Conservation (phyloP, 257 asterid species). For the Ligustrum vulgare region DNA sequence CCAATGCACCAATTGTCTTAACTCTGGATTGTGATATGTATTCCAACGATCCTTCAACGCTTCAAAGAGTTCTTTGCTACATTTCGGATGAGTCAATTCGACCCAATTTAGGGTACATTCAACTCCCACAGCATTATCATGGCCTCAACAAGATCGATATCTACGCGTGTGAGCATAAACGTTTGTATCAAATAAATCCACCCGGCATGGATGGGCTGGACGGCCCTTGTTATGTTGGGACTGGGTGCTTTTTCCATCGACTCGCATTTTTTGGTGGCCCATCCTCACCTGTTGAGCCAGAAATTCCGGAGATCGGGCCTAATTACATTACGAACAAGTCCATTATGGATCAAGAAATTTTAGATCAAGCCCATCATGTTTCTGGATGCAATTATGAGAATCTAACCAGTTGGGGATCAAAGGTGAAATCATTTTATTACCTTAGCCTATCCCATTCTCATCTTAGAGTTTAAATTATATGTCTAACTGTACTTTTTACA, state of each 20-base stretch:
- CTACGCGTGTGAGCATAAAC: slow-evolving; percentile 56
- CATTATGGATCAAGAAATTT: slow-evolving; percentile 28
- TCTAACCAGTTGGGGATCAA: slow-evolving; percentile 60
- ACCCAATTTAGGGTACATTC: slow-evolving; percentile 60
- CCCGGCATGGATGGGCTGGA: slow-evolving; percentile 66
- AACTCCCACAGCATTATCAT: slow-evolving; percentile 63
- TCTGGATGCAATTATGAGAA: slow-evolving; percentile 59
- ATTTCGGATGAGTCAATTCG: slow-evolving; percentile 25
- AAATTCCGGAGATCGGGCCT: slow-evolving; percentile 47
- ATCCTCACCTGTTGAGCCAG: slow-evolving; percentile 31
- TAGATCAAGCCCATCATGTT: slow-evolving; percentile 51
- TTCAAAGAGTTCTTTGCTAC: slow-evolving; percentile 49
- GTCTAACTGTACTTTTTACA: background rate
- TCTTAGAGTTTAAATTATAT: background rate
- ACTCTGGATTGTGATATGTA: slow-evolving; percentile 83
- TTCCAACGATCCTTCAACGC: slow-evolving; percentile 66
- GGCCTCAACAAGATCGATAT: slow-evolving; percentile 66
- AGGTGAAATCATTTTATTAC: slow-evolving; percentile 33
- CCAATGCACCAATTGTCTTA: slow-evolving; percentile 67
- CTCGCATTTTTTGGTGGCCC: slow-evolving; percentile 69
- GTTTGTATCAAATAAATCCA: slow-evolving; percentile 45
- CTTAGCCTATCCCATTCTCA: background rate
- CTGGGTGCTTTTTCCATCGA: slow-evolving; percentile 67
- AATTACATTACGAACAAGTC: slow-evolving; percentile 33
- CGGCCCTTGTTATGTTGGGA: slow-evolving; percentile 73